Evolutionary conservation across 345 rosid genomes (phyloP).

Genomic region (Citrus mangshanensis): DNA sequence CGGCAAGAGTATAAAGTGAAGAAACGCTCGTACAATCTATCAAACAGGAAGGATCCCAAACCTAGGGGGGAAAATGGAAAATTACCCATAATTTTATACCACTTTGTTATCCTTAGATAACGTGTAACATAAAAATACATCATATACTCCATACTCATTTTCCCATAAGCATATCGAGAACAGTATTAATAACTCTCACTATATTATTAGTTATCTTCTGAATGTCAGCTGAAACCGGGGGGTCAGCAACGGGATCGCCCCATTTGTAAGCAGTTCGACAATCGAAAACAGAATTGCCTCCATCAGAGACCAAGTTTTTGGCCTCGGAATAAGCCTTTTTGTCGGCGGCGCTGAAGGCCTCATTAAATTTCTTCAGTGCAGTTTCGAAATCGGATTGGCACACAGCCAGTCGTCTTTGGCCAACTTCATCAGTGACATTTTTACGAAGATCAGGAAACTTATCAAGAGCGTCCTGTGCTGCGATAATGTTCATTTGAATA

Average conservation of each 20-base stretch:
- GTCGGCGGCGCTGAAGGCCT: neutral
- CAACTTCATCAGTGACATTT: neutral
- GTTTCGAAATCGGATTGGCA: neutral
- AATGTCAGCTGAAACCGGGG: neutral
- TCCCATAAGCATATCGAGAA: neutral
- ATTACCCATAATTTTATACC: no score
- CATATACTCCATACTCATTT: neutral
- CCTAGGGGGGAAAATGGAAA: no score
- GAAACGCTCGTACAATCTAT: no score
- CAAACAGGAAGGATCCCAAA: no score
- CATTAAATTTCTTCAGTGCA: neutral
- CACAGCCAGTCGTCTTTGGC: neutral
- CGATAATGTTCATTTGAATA: neutral
- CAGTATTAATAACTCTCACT: neutral
- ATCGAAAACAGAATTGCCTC: neutral
- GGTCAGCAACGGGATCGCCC: neutral
- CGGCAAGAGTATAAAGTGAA: no score
- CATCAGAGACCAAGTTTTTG: neutral
- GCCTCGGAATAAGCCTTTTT: neutral
- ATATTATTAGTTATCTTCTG: neutral
- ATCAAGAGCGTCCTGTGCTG: neutral
- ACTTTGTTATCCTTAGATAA: no score
- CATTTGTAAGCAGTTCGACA: neutral
- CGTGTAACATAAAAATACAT: no score
- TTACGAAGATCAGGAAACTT: neutral